phyloP scores from a whole-genome alignment of 2,329 filamentous ascomycete genomes.

The Diaporthe vaccinii region DNA sequence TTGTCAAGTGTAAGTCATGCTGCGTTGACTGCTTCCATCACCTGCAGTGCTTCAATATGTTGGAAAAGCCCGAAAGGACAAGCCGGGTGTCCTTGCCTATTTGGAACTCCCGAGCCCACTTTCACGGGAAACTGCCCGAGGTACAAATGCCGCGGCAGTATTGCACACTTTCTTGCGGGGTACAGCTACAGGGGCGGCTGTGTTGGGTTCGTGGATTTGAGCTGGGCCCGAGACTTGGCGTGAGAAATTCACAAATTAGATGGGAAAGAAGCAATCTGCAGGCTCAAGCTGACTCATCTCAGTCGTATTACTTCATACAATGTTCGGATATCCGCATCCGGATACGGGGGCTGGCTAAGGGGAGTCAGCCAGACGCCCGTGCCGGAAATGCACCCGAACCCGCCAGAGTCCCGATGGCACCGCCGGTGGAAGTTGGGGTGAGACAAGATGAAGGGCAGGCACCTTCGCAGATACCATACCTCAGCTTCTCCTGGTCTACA shows the following conservation, averaged over 20 bases:
- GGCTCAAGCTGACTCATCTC: no score
- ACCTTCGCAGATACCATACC: no score
- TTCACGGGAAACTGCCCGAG: no score
- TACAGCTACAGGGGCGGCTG: neutral
- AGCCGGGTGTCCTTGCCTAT: neutral
- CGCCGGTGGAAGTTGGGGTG: no score
- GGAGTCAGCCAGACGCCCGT: no score
- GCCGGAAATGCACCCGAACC: no score
- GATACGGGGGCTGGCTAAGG: no score
- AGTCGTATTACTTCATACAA: no score
- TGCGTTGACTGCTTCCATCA: neutral
- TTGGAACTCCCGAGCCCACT: slow-evolving; percentile 9
- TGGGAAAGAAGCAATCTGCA: neutral
- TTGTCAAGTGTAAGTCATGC: neutral
- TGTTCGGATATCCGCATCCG: no score
- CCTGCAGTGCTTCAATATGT: neutral
- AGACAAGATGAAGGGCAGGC: no score
- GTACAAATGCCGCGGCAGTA: neutral
- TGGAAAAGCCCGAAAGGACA: neutral
- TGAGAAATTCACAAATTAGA: neutral
- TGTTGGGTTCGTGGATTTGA: neutral
- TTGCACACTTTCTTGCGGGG: neutral
- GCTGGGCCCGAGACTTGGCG: neutral
- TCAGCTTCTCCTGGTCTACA: no score
- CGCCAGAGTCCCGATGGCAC: no score